Evolutionary conservation across 805 yeast species (phyloP).

Genomic region (Saccharomyces paradoxus): DNA sequence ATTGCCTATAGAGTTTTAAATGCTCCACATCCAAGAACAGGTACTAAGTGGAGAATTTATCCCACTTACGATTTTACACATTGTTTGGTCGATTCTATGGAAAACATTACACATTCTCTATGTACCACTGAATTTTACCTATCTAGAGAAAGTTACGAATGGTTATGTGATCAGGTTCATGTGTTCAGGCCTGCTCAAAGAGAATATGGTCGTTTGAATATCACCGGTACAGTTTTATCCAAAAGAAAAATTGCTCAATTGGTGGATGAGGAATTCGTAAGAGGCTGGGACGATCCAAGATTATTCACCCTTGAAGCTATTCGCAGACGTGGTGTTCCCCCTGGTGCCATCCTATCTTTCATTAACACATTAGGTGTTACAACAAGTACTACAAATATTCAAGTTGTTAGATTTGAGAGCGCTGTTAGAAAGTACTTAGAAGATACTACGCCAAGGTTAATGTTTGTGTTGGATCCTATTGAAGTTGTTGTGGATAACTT

Average conservation of each 20-base stretch:
- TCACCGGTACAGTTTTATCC: constrained; percentile 89
- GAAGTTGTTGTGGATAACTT: constrained; percentile 77
- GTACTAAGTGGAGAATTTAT: constrained; percentile 93
- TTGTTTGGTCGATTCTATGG: constrained; percentile 96
- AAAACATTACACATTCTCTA: constrained; percentile 89
- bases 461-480: constrained; percentile 86
- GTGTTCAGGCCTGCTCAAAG: constrained; percentile 98
- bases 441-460: constrained; percentile 84
- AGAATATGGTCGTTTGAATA: constrained; percentile 92
- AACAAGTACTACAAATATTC: constrained; percentile 85
- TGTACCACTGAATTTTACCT: constrained; percentile 93
- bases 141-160: constrained; percentile 91
- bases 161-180: constrained; percentile 93
- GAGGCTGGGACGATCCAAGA: constrained; percentile 99
- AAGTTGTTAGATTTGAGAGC: constrained; percentile 79
- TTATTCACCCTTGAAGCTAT: constrained; percentile 89
- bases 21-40: constrained; percentile 93
- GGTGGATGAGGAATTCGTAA: constrained; percentile 70
- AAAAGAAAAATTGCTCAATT: constrained; percentile 93
- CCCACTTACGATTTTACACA: constrained; percentile 99
- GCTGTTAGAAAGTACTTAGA: constrained; percentile 84
- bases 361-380: constrained; percentile 96
- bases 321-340: constrained; percentile 96
- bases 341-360: constrained; percentile 90
- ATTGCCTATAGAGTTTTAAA: constrained; percentile 92